Percentiles rank a stretch among this genome's conserved stretches.
phyloP scores from a whole-genome alignment of 192 early-diverging fungal genomes.

The Ramicandelaber brevisporus region DNA sequence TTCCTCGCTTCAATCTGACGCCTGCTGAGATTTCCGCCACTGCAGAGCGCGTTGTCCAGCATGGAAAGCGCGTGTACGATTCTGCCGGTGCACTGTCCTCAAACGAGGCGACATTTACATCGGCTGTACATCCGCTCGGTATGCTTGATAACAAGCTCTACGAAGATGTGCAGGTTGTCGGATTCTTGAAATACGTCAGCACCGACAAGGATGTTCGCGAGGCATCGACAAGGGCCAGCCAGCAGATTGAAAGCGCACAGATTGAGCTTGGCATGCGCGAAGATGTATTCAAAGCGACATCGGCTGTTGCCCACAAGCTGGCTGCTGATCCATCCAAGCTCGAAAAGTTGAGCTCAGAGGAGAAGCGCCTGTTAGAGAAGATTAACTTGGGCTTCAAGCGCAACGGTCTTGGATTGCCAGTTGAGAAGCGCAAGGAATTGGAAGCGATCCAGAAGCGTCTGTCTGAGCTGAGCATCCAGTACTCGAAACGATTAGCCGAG shows the following conservation, averaged over 20 bases:
- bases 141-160: not conserved
- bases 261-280: slow-evolving; percentile 34
- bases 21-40: not conserved
- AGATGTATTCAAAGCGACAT: slow-evolving; percentile 32
- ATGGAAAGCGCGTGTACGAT: not conserved
- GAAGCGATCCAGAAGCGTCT: slow-evolving; percentile 37
- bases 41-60: not conserved
- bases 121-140: not conserved
- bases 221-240: slow-evolving; percentile 33
- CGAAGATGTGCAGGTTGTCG: not conserved
- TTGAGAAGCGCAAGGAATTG: slow-evolving; percentile 27
- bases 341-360: slow-evolving; percentile 24
- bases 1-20: not conserved
- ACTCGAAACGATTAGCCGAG: slow-evolving; percentile 42
- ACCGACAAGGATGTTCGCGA: slow-evolving; percentile 33
- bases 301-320: slow-evolving; percentile 18
- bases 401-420: slow-evolving; percentile 39
- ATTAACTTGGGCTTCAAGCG: slow-evolving; percentile 34
- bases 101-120: slow-evolving; percentile 1
- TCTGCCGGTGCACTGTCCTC: not conserved
- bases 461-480: slow-evolving; percentile 38
- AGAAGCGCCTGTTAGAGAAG: slow-evolving; percentile 38
- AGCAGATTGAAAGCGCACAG: slow-evolving; percentile 19
- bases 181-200: slow-evolving; percentile 12
- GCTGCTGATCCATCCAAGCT: slow-evolving; percentile 7